Evolutionary conservation across 805 yeast species (phyloP).

Genomic region (Lipomyces chichibuensis): DNA sequence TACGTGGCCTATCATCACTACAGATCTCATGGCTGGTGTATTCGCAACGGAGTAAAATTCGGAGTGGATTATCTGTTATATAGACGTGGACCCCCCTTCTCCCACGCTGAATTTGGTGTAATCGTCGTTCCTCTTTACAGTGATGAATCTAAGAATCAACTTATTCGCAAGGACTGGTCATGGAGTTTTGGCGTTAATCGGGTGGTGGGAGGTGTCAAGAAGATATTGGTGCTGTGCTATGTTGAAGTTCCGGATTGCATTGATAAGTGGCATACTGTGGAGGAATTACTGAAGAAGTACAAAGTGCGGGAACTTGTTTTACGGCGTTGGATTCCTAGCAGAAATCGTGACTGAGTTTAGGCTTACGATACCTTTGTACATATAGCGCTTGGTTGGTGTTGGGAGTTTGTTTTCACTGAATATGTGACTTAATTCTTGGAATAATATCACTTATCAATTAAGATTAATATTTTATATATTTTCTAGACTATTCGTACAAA

Average conservation of each 20-base stretch:
- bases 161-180: conserved; percentile 50
- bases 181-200: conserved; percentile 74
- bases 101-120: conserved; percentile 87
- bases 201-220: conserved; percentile 85
- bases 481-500: background rate
- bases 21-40: conserved; percentile 93
- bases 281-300: conserved; percentile 49
- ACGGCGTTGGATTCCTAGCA: conserved; percentile 83
- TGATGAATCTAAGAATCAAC: conserved; percentile 41
- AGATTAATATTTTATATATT: background rate
- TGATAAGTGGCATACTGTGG: conserved; percentile 41
- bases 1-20: conserved; percentile 85
- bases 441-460: background rate
- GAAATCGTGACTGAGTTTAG: conserved; percentile 65
- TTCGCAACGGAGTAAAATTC: conserved; percentile 85
- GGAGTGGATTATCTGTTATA: conserved; percentile 85
- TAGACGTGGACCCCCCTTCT: conserved; percentile 91
- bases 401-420: background rate
- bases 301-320: conserved; percentile 67
- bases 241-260: conserved; percentile 58
- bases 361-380: background rate
- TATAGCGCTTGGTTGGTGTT: conserved; percentile 2
- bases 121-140: conserved; percentile 51
- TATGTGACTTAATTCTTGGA: background rate
- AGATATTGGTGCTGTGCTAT: conserved; percentile 69